Evolutionary conservation across 257 asterid species (phyloP).

Genomic region (Nicotiana tabacum): DNA sequence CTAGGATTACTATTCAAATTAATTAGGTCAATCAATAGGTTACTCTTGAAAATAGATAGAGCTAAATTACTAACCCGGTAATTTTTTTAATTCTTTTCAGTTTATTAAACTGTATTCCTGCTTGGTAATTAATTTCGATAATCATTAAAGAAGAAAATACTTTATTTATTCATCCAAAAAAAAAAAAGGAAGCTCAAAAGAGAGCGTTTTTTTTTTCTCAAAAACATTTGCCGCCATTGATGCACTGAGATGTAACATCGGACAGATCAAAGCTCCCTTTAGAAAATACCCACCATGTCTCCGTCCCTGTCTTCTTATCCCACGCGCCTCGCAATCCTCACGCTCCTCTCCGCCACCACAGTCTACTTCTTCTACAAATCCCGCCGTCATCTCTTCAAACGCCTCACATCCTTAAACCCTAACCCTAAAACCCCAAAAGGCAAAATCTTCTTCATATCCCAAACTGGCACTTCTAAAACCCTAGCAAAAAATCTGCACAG

Average conservation of each 20-base stretch:
- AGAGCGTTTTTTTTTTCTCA: neutral
- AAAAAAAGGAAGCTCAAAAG: neutral
- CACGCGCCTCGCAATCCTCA: constrained; percentile 56
- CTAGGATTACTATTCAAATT: neutral
- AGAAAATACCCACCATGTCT: constrained; percentile 37
- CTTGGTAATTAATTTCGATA: too few species aligned
- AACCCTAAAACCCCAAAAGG: constrained; percentile 35
- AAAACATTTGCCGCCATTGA: neutral
- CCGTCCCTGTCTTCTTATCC: constrained; percentile 38
- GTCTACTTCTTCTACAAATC: constrained; percentile 71
- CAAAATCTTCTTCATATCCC: constrained; percentile 71
- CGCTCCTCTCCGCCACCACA: constrained; percentile 81
- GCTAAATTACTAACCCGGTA: neutral
- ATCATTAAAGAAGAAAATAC: too few species aligned
- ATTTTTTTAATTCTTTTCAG: too few species aligned
- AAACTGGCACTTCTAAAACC: constrained; percentile 72
- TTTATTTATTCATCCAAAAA: neutral
- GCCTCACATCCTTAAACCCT: constrained; percentile 23
- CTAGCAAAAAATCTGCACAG: constrained; percentile 80
- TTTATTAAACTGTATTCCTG: too few species aligned
- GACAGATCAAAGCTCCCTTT: neutral
- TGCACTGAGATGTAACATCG: neutral
- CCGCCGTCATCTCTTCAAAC: constrained; percentile 59
- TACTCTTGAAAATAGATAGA: neutral
- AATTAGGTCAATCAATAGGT: neutral